Conservation (phyloP, 495 filamentous ascomycete species). For the Melanomma pulvis-pyrius region DNA sequence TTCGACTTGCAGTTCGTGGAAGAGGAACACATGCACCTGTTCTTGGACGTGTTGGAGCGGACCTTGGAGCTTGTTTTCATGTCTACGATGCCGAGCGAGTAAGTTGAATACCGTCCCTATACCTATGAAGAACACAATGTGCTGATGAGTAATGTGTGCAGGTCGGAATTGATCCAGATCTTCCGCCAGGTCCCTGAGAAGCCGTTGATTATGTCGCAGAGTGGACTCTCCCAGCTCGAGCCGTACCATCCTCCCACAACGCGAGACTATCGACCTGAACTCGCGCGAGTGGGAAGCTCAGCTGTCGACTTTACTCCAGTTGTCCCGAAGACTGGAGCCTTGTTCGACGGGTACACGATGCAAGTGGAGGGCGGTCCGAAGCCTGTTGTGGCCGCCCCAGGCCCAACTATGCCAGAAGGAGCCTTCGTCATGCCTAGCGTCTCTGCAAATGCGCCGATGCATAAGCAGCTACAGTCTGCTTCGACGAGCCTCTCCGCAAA, state of each 20-base stretch:
- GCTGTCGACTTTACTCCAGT: neutral
- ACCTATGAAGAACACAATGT: too few species aligned
- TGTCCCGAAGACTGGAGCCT: neutral
- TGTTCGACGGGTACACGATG: neutral
- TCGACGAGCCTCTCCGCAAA: too few species aligned
- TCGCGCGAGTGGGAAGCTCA: neutral
- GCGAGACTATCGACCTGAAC: neutral
- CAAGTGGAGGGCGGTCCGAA: neutral
- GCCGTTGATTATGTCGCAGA: neutral
- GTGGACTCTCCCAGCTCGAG: neutral
- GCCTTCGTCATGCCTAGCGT: too few species aligned
- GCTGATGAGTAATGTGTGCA: neutral
- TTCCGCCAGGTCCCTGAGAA: neutral
- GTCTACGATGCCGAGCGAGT: too few species aligned
- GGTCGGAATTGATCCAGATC: neutral
- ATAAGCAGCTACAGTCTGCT: too few species aligned
- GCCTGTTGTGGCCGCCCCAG: too few species aligned
- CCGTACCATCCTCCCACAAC: neutral
- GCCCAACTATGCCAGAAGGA: too few species aligned
- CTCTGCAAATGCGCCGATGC: too few species aligned
- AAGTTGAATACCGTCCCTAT: too few species aligned
- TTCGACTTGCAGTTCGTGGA: constrained; percentile 5
- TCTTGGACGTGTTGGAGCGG: neutral
- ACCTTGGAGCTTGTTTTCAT: too few species aligned
- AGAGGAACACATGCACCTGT: neutral